Evolutionary conservation across 495 filamentous ascomycete genomes (phyloP), one percentile per base, ranked within the genome.

Genomic region (Apiosordaria backusii): DNA sequence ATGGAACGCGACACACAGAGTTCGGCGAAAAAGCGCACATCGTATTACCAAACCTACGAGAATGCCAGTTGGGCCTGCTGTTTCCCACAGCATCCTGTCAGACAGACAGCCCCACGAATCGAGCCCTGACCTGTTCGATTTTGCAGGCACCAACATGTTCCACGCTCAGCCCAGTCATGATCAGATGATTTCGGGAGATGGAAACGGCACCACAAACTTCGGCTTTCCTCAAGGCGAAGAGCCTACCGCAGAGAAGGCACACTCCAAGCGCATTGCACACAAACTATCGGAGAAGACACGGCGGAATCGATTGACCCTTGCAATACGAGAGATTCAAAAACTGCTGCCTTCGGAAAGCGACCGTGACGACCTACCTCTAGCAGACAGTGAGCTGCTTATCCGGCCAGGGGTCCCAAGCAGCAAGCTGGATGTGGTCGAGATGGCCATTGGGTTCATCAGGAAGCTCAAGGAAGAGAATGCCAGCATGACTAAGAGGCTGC

Each of bases 231-330:
- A 45, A 45, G 35, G 35, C 35, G 68, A 71, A 19, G 66, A 68
- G 26, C 58, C 60, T 63, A 63, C 68, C 9, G 52, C 63, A 13
- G 53, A 64, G 16, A 70, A 71, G 60, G 45, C 69, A 15, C 63
- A 69, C 23, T 72, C 69, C 21, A 73, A 73, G 35, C 64, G 71
- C 13, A 69, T 76, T 16, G 74, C 72, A 9, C 74, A 76, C 65
- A 76, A 74, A 65, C 65, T 76, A n/a, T 76, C 74, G 5, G 74
- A 76, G 69, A 76, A 76, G 67, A 71, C 55, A 15, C 61, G 74
- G 3, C 66, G 74, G 54, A 76, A 72, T n/a, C 40, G 74, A 16
- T 59, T 74, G 18, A 74, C 74, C 0, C 61, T 70, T 22, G 74
- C 74, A 13, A 74, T 76, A 24, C 72, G 74, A 0, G 72, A 76